These are phyloP conservation scores for Paraphaeosphaeria minitans DNA, from an alignment of 2,329 filamentous ascomycete species.

Conservation along the genomic window DNA sequence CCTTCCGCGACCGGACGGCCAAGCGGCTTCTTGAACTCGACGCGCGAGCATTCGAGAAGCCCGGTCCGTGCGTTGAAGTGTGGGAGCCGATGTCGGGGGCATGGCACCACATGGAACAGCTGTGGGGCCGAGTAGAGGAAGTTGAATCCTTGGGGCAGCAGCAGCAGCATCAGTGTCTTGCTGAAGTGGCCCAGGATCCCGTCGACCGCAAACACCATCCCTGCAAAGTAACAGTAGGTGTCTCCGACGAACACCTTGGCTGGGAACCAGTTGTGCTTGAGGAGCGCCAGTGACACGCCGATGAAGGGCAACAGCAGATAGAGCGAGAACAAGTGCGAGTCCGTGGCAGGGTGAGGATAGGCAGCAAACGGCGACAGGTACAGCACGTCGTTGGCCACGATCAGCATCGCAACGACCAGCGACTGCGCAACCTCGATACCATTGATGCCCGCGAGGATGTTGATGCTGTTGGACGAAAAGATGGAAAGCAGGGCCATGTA, in stretches of 20 bases:
- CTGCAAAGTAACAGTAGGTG: constrained; percentile 99
- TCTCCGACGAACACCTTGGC: constrained; percentile 95
- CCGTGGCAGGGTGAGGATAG: constrained; percentile 90
- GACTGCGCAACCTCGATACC: constrained; percentile 97
- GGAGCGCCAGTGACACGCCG: constrained; percentile 84
- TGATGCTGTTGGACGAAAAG: constrained; percentile 98
- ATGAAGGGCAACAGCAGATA: constrained; percentile 95
- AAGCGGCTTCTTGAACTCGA: constrained; percentile 75
- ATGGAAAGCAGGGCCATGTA: constrained; percentile 98
- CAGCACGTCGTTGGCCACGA: constrained; percentile 84
- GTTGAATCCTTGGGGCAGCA: constrained; percentile 95
- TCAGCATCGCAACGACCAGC: constrained; percentile 81
- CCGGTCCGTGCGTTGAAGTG: constrained; percentile 85
- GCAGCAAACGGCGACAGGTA: constrained; percentile 76
- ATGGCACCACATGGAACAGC: constrained; percentile 86
- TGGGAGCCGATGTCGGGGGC: constrained; percentile 89
- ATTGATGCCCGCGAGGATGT: constrained; percentile 99
- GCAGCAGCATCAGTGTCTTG: constrained; percentile 89
- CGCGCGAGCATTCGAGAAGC: constrained; percentile 83
- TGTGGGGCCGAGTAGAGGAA: constrained; percentile 93
- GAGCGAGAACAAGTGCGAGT: constrained; percentile 94
- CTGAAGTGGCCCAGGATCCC: constrained; percentile 97
- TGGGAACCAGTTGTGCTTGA: constrained; percentile 94
- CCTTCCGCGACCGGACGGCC: constrained; percentile 64
- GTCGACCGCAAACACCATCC: constrained; percentile 98